These are phyloP conservation scores for Coccomyxa subellipsoidea DNA, from an alignment of 163 green algal genomes.

Conservation along the genomic window DNA sequence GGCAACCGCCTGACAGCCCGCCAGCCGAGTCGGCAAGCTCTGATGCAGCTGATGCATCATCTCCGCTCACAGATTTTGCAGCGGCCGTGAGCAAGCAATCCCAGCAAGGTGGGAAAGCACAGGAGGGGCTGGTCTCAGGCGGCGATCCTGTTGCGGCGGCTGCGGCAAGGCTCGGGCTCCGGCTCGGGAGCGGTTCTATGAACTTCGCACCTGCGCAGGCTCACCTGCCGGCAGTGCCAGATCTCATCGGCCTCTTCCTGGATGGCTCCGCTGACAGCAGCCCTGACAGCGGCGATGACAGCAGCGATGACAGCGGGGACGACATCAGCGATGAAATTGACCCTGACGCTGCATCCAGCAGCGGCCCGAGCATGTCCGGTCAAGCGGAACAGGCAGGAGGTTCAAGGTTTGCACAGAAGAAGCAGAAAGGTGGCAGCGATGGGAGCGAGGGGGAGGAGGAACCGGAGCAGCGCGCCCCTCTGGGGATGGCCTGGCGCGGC, in stretches of 20 bases:
- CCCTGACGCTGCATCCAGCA: too few relatives aligned
- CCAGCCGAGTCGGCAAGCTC: neutral
- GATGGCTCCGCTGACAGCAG: neutral
- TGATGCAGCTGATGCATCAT: too few relatives aligned
- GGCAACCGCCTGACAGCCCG: neutral
- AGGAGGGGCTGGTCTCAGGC: neutral
- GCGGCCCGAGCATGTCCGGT: too few relatives aligned
- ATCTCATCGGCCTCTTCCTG: neutral
- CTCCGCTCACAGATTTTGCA: neutral
- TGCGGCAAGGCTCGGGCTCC: neutral
- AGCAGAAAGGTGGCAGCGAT: neutral
- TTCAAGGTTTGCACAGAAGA: neutral
- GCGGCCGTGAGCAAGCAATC: neutral
- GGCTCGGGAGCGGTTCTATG: neutral
- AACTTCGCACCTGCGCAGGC: neutral
- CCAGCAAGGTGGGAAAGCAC: neutral
- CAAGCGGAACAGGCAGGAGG: neutral
- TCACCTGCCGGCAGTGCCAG: neutral
- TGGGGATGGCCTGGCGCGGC: constrained; percentile 9
- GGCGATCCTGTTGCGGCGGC: neutral
- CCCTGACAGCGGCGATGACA: neutral
- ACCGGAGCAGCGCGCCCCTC: neutral
- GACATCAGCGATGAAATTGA: too few relatives aligned
- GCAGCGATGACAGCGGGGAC: neutral
- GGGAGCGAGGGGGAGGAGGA: neutral